Evolutionary conservation across 164 flowering plant species (phyloP).

Genomic region (Dillenia turbinata): DNA sequence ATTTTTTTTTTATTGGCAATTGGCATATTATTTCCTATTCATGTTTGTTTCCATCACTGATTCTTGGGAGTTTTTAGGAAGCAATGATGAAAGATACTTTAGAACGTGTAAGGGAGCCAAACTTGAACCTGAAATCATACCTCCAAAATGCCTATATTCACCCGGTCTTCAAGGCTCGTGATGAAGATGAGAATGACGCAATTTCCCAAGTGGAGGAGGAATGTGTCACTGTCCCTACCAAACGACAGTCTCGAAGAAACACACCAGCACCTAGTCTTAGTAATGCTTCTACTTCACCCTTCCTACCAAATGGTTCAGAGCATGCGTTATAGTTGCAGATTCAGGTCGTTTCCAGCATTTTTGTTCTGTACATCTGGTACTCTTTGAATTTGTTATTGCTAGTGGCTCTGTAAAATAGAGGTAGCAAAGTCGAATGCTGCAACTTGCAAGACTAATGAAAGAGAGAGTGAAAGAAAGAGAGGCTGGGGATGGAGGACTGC

Average conservation of each 20-base stretch:
- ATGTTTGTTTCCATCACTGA: not conserved
- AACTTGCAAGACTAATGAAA: too few relatives aligned
- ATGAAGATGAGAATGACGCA: conserved; percentile 35
- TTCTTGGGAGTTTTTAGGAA: conserved; percentile 35
- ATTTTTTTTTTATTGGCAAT: not conserved
- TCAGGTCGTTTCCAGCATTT: too few relatives aligned
- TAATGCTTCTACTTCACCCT: conserved; percentile 21
- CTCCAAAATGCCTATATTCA: conserved; percentile 70
- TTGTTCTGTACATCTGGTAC: too few relatives aligned
- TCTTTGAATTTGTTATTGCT: too few relatives aligned
- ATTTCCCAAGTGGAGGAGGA: conserved; percentile 36
- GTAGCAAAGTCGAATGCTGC: too few relatives aligned
- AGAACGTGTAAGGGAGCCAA: conserved; percentile 62
- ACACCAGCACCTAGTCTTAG: conserved; percentile 59
- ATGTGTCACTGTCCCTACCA: conserved; percentile 60
- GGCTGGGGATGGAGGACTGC: too few relatives aligned
- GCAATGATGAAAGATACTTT: conserved; percentile 84
- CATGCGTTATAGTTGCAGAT: too few relatives aligned
- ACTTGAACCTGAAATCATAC: conserved; percentile 58
- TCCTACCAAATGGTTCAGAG: too few relatives aligned
- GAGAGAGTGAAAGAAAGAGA: too few relatives aligned
- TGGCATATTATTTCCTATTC: not conserved
- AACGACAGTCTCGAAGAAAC: conserved; percentile 58
- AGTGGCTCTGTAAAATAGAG: too few relatives aligned
- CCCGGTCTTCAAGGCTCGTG: conserved; percentile 59